Base-by-base conservation (phyloP, 2,329 filamentous ascomycete genomes). In the Bimuria novae-zelandiae region DNA sequence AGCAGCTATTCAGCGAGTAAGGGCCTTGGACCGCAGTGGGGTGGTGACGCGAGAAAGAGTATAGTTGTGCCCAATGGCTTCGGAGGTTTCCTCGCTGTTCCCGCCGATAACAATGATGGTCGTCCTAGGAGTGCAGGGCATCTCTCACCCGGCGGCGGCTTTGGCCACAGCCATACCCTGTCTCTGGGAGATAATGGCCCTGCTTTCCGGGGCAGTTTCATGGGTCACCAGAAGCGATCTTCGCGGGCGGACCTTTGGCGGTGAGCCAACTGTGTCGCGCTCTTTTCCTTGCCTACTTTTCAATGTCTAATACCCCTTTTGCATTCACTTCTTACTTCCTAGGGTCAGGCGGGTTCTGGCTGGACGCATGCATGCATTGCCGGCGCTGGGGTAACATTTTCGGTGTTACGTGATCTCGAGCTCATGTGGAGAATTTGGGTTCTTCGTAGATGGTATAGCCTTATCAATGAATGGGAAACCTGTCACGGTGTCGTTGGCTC, bases 41-140 rank as follows among this genome's bases (percentile, higher is more conserved):
- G 82, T 10, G 81, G 82, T 7, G 82, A 84, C 47, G 80, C 82
- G 4, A 75, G 86, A 27, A 83, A 80, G 71, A 84, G 80, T 60
- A 77, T 87, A 7, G 77, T 88, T n/a, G 84, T 88, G 0, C 84
- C 84, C 0, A 88, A 88, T 65, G 85, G 85, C 2, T 86, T 86
- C 55, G 85, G 85, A 23, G 85, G 85, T 0, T 88, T 85, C 70
- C 70, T 88, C 16, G 84, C 85, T 16, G 80, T 88, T n/a, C 86
- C 86, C 0, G 68, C 67, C 3, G 65, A 70, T 22, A 62, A 69
- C 27, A 61, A 68, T 7, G 70, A 67, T 16, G 44, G 44, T 12
- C 54, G 72, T 25, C 72, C 71, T n/a, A 58, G 65, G 27, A 75
- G 69, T 49, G 68, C 70, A 6, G 71, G 71, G 10, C 56, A 70